These are phyloP conservation scores for Leccinum pellstonianum DNA, from an alignment of 768 basidiomycete species.

Conservation along the genomic window DNA sequence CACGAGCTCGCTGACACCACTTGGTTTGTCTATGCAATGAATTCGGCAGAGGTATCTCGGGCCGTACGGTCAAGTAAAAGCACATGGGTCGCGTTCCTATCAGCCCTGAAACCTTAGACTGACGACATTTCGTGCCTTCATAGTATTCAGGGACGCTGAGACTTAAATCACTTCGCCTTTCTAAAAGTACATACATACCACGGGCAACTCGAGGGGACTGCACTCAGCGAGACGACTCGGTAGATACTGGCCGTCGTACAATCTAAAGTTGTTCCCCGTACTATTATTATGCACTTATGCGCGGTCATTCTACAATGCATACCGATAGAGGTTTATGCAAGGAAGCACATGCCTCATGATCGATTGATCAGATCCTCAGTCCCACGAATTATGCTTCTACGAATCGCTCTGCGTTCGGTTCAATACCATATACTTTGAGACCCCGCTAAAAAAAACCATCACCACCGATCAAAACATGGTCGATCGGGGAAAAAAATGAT, in stretches of 20 bases:
- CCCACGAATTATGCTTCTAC: background rate
- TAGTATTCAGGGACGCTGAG: background rate
- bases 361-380: background rate
- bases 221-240: background rate
- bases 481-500: background rate
- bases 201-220: background rate
- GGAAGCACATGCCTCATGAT: background rate
- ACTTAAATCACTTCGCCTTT: background rate
- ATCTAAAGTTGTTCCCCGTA: background rate
- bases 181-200: background rate
- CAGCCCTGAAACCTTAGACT: background rate
- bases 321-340: background rate
- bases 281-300: background rate
- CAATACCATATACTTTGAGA: slow-evolving; percentile 31
- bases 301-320: background rate
- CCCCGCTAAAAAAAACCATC: slow-evolving; percentile 17
- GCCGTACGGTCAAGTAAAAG: background rate
- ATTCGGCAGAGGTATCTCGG: background rate
- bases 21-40: background rate
- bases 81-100: background rate
- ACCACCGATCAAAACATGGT: background rate
- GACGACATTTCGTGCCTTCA: background rate
- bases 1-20: background rate
- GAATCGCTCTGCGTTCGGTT: slow-evolving; percentile 38
- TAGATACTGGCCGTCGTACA: background rate